Conservation (phyloP, 257 asterid genomes). For the Handroanthus guayacan region DNA sequence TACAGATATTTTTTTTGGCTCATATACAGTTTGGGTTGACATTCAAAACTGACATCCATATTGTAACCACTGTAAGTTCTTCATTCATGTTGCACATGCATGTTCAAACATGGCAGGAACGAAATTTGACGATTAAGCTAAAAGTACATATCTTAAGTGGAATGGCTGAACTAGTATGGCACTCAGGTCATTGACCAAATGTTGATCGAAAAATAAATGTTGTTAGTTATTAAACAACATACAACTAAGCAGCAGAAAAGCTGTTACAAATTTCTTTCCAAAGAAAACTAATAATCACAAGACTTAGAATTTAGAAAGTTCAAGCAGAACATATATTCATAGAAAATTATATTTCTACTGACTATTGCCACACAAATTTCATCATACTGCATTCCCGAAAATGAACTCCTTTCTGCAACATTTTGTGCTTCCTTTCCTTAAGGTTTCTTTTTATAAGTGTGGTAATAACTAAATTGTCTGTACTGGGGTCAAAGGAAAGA, state of each 20-base stretch:
- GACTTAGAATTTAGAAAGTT: neutral
- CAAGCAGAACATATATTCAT: constrained; percentile 1
- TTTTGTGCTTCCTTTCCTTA: constrained; percentile 4
- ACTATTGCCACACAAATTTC: constrained; percentile 10
- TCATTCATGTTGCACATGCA: neutral
- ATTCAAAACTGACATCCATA: neutral
- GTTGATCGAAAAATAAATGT: neutral
- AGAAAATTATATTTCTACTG: neutral
- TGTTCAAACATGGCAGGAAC: neutral
- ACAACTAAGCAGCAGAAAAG: neutral
- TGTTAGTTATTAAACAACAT: neutral
- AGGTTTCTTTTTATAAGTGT: neutral
- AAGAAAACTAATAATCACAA: constrained; percentile 11
- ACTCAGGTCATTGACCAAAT: neutral
- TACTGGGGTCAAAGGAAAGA: constrained; percentile 2
- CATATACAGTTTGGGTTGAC: neutral
- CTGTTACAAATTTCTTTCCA: neutral
- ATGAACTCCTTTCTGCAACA: neutral
- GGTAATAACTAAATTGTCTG: constrained; percentile 1
- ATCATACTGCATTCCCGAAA: neutral
- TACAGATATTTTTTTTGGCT: neutral
- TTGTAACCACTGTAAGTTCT: neutral
- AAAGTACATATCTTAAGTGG: neutral
- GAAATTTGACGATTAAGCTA: neutral
- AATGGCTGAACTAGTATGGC: neutral